Percentiles rank a stretch among this genome's conserved stretches.
Conservation (phyloP, 768 basidiomycete species). For the Lactifluus echinatus region DNA sequence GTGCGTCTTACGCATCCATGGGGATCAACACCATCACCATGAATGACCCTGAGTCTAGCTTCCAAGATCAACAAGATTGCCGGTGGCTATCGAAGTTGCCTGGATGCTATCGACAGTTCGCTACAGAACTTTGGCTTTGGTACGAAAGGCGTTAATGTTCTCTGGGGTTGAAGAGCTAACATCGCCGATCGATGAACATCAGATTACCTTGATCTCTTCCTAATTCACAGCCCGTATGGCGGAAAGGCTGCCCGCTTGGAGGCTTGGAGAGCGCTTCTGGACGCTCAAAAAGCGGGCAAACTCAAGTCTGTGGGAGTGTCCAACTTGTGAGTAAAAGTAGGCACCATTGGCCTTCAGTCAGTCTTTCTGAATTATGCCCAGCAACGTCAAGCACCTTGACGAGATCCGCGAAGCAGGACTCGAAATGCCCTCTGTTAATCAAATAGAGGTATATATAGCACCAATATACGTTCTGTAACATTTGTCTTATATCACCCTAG, state of each 20-base stretch:
- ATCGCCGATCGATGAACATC: background rate
- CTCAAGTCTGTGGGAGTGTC: constrained; percentile 72
- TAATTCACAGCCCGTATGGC: constrained; percentile 67
- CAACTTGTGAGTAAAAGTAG: constrained; percentile 53
- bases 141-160: background rate
- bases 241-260: constrained; percentile 57
- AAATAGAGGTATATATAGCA: constrained; percentile 52
- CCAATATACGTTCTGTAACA: background rate
- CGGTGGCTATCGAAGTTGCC: constrained; percentile 6
- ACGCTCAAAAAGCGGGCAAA: constrained; percentile 55
- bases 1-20: constrained; percentile 31
- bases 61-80: constrained; percentile 18
- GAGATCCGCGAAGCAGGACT: constrained; percentile 59
- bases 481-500: constrained; percentile 31
- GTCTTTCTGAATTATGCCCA: constrained; percentile 24
- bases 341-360: background rate
- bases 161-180: background rate
- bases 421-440: constrained; percentile 66
- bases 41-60: constrained; percentile 1
- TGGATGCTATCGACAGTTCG: constrained; percentile 7
- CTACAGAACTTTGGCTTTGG: constrained; percentile 1
- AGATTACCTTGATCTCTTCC: constrained; percentile 66
- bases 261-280: constrained; percentile 62
- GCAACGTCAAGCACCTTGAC: constrained; percentile 62
- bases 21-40: no score